A percentile compares a stretch with the other conserved stretches of the same genome.
Conservation (phyloP, 2,329 filamentous ascomycete genomes). For the Epichloe glyceriae region DNA sequence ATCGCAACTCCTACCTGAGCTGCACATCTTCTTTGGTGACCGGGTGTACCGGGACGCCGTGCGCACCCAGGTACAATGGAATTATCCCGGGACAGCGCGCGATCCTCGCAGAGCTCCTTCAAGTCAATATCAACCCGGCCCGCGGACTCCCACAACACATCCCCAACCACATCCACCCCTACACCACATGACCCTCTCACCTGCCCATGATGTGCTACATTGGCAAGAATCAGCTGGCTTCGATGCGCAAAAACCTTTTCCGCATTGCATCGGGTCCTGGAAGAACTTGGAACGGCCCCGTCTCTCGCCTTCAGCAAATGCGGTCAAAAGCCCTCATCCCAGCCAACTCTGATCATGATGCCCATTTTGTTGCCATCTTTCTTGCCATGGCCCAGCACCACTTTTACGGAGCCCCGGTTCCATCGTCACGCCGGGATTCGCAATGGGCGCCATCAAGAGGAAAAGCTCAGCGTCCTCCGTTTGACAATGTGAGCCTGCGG, state of each 20-base stretch:
- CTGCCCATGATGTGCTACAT: conserved; percentile 32
- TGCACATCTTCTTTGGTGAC: conserved; percentile 37
- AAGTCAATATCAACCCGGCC: conserved; percentile 24
- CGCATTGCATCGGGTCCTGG: conserved; percentile 29
- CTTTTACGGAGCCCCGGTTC: conserved; percentile 27
- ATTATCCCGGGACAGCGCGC: conserved; percentile 17
- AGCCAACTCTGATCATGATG: conserved; percentile 35
- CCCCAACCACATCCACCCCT: conserved; percentile 3
- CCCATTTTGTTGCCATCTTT: conserved; percentile 38
- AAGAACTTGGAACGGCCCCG: conserved; percentile 30
- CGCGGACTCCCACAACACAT: conserved; percentile 16
- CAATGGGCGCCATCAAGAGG: conserved; percentile 12
- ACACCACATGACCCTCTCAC: conserved; percentile 11
- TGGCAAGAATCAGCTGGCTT: conserved; percentile 31
- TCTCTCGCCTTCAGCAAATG: conserved; percentile 32
- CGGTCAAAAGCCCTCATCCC: conserved; percentile 36
- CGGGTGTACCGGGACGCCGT: conserved; percentile 31
- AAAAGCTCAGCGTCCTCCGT: conserved; percentile 18
- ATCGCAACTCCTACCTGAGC: conserved; percentile 22
- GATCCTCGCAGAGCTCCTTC: conserved; percentile 19
- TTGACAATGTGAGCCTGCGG: conserved; percentile 35
- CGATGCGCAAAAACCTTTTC: conserved; percentile 34
- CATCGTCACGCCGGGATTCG: conserved; percentile 13
- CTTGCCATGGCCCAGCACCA: conserved; percentile 44
- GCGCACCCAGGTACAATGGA: conserved; percentile 39